Conservation (phyloP, 306 rosid species). For the Pueraria montana region DNA sequence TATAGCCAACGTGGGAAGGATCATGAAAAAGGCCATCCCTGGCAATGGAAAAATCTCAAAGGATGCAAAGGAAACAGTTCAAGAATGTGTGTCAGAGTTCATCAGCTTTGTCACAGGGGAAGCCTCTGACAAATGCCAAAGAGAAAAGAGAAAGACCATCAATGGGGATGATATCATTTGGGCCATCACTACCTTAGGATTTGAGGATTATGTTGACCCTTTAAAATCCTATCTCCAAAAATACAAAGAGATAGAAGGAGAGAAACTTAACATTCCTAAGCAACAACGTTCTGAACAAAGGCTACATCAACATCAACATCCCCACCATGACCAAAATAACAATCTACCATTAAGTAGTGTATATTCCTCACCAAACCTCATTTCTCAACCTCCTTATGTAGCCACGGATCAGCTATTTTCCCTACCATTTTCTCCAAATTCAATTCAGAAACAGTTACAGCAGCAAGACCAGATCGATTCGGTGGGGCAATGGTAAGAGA, state of each 20-base stretch:
- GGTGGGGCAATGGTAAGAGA: constrained; percentile 54
- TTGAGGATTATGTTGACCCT: constrained; percentile 68
- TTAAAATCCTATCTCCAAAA: constrained; percentile 64
- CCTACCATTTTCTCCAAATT: constrained; percentile 60
- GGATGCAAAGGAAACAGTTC: constrained; percentile 75
- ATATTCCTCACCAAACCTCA: constrained; percentile 57
- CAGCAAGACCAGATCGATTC: constrained; percentile 63
- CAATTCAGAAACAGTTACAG: constrained; percentile 66
- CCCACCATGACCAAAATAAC: constrained; percentile 45
- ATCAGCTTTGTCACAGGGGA: constrained; percentile 74
- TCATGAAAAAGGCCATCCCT: constrained; percentile 72
- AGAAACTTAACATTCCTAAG: constrained; percentile 66
- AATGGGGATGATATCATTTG: constrained; percentile 74
- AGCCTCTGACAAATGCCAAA: constrained; percentile 72
- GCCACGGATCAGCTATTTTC: constrained; percentile 61
- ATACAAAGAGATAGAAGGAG: constrained; percentile 72
- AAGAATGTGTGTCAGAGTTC: constrained; percentile 78
- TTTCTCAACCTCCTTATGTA: constrained; percentile 56
- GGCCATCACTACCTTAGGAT: constrained; percentile 72
- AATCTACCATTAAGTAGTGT: constrained; percentile 42
- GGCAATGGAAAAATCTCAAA: constrained; percentile 71
- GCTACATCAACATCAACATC: constrained; percentile 43
- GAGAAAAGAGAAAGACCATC: constrained; percentile 71
- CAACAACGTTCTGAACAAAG: constrained; percentile 54
- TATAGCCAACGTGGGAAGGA: constrained; percentile 76